A percentile compares a stretch with the other conserved stretches of the same genome.
These are phyloP conservation scores for Aureobasidium sp. DNA, from an alignment of 2,329 filamentous ascomycete species.

Conservation along the genomic window DNA sequence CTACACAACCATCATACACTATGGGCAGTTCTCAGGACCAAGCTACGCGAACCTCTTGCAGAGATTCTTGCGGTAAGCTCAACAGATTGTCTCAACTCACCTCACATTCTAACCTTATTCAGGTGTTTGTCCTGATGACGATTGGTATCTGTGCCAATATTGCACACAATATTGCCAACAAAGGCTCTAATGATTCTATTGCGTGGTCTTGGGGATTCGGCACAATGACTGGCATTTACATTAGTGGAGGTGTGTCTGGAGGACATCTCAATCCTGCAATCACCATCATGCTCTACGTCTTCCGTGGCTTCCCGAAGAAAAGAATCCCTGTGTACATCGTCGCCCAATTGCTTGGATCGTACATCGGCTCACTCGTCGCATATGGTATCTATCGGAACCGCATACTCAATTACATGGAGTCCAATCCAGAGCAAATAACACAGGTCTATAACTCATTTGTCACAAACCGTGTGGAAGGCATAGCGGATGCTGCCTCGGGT, in stretches of 20 bases:
- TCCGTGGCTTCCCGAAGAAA: slow-evolving; percentile 46
- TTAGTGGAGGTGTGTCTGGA: slow-evolving; percentile 36
- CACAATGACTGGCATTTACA: slow-evolving; percentile 42
- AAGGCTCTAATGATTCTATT: slow-evolving; percentile 36
- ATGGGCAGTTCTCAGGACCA: slow-evolving; percentile 44
- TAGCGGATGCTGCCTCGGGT: slow-evolving; percentile 38
- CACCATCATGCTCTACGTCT: slow-evolving; percentile 36
- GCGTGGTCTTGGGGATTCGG: slow-evolving; percentile 40
- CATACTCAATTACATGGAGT: slow-evolving; percentile 26
- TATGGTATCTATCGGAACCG: slow-evolving; percentile 35
- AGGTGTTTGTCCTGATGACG: slow-evolving; percentile 22
- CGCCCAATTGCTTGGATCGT: slow-evolving; percentile 48
- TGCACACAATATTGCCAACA: slow-evolving; percentile 36
- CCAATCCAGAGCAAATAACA: slow-evolving; percentile 18
- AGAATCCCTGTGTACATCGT: slow-evolving; percentile 46
- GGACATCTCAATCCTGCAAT: slow-evolving; percentile 45
- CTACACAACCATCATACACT: slow-evolving; percentile 40
- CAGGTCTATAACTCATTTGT: slow-evolving; percentile 37
- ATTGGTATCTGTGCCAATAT: slow-evolving; percentile 47
- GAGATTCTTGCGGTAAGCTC: slow-evolving; percentile 43
- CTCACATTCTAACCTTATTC: not conserved
- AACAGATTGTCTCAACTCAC: not conserved
- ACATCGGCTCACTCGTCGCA: slow-evolving; percentile 43
- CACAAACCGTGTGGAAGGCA: slow-evolving; percentile 37
- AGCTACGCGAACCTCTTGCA: slow-evolving; percentile 47